Conservation (phyloP, 306 rosid genomes). For the Rosa multiflora region DNA sequence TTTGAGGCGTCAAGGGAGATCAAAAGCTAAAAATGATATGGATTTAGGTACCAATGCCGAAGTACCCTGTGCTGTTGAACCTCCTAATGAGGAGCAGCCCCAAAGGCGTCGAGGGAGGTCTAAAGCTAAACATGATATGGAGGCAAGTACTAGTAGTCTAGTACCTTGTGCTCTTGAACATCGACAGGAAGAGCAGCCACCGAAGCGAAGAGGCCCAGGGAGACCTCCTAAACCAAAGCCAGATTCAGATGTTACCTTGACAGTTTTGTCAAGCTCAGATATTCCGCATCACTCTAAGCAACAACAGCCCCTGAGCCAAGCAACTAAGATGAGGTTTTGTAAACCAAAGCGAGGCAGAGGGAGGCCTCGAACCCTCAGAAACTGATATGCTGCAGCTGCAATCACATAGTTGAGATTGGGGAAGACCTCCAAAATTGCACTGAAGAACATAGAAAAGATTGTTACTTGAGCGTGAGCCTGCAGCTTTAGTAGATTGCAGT, state of each 20-base stretch:
- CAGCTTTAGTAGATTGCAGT: not conserved
- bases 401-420: not conserved
- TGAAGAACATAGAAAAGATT: not conserved
- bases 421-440: no score
- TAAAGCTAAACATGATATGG: not conserved
- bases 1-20: not conserved
- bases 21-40: not conserved
- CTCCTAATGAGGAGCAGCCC: not conserved
- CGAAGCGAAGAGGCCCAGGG: conserved; percentile 12
- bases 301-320: not conserved
- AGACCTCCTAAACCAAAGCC: conserved; percentile 4
- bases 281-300: not conserved
- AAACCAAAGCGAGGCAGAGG: not conserved
- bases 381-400: conserved; percentile 1
- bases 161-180: not conserved
- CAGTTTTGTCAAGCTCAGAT: not conserved
- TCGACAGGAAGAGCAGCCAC: not conserved
- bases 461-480: not conserved
- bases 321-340: not conserved
- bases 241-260: not conserved
- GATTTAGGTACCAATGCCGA: not conserved
- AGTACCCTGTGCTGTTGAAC: not conserved
- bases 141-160: not conserved
- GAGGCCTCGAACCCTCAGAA: not conserved
- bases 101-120: conserved; percentile 11